Base-by-base conservation (phyloP, 805 yeast species). In the Tetrapisispora phaffii region DNA sequence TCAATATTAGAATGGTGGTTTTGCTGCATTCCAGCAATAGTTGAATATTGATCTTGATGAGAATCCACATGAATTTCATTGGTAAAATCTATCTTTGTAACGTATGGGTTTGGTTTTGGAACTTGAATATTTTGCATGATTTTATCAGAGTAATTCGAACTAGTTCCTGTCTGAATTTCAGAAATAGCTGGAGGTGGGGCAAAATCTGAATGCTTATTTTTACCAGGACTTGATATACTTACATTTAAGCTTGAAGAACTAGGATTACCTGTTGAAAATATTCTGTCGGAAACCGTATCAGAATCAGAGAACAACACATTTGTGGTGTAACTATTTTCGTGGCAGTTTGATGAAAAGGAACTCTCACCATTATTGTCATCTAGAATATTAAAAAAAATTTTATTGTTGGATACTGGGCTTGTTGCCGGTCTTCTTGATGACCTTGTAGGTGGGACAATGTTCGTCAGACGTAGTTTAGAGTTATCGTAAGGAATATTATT, bases 401-500 rank as follows among this genome's bases (percentile, higher is more conserved):
- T 36, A 7, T 28, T 31, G 19, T 39, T 9, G 2, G n/a, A 9
- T 7, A 28, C 29, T 13, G 39, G 39, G 20, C 29, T 36, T 23
- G 31, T 23, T n/a, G 19, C 6, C 6, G 44, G 44, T 34, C 44
- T 41, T 23, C 32, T 20, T 4, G 37, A 26, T 5, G 44, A 41
- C 16, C 44, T 41, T 20, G 21, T 19, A 19, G 44, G 44, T 3
- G 44, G 44, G 23, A 12, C 31, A 1, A 40, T 29, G n/a, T 36
- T 20, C 3, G 20, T n/a, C n/a, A n/a, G 3, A n/a, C 16, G 15
- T 8, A 23, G 16, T 36, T 23, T 23, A 13, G 39, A 22, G 23
- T 8, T 36, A 16, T 36, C 29, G n/a, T 36, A 13, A 15, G 3
- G 15, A 10, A 21, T 3, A 4, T 23, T 23, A 7, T 16, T n/a